Conservation (phyloP, 192 early-diverging fungal genomes). For the Coemansia sp. region DNA sequence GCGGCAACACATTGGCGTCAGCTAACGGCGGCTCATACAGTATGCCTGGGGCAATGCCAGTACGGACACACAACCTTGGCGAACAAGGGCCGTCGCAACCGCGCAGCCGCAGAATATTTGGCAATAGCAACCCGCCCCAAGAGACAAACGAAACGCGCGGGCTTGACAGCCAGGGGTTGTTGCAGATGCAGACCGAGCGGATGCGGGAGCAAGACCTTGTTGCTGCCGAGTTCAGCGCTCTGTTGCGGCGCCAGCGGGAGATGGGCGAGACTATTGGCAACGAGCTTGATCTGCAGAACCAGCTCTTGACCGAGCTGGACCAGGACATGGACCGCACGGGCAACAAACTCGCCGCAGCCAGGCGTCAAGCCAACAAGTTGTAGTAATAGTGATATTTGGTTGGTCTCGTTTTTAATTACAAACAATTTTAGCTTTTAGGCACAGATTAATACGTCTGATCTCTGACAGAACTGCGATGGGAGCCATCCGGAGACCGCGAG, state of each 20-base stretch:
- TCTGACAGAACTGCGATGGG: neutral
- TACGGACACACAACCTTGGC: slow-evolving; percentile 11
- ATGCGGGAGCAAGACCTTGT: slow-evolving; percentile 83
- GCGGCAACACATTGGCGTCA: slow-evolving; percentile 1
- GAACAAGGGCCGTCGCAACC: slow-evolving; percentile 23
- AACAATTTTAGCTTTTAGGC: neutral
- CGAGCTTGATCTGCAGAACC: slow-evolving; percentile 91
- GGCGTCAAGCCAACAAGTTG: slow-evolving; percentile 75
- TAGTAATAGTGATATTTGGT: slow-evolving; percentile 37
- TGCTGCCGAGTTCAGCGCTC: slow-evolving; percentile 69
- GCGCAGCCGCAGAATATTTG: slow-evolving; percentile 65
- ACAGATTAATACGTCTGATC: neutral
- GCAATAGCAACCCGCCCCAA: slow-evolving; percentile 58
- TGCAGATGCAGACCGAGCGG: slow-evolving; percentile 70
- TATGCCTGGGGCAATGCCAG: slow-evolving; percentile 30
- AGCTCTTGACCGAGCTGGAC: slow-evolving; percentile 80
- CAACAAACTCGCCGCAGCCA: slow-evolving; percentile 69
- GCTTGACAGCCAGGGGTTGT: slow-evolving; percentile 70
- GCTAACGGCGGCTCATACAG: slow-evolving; percentile 4
- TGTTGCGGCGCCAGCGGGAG: slow-evolving; percentile 79
- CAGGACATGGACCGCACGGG: slow-evolving; percentile 73
- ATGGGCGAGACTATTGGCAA: slow-evolving; percentile 83
- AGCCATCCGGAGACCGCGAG: slow-evolving; percentile 21
- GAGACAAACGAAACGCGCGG: slow-evolving; percentile 80
- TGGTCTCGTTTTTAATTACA: neutral